Evolutionary conservation across 2,329 filamentous ascomycete species (phyloP).

Genomic region (Fusarium euwallaceae): DNA sequence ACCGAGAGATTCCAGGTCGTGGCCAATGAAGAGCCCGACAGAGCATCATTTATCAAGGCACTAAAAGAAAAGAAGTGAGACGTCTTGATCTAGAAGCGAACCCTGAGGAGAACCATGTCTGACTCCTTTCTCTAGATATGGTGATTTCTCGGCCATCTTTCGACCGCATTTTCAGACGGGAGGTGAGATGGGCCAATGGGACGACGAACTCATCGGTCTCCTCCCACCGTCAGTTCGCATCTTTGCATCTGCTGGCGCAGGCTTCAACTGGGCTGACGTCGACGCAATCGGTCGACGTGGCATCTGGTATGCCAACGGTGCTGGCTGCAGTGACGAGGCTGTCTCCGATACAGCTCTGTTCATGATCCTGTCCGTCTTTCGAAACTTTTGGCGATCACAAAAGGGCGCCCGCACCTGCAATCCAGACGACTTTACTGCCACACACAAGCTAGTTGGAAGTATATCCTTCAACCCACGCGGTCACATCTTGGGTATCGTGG

Average conservation of each 20-base stretch:
- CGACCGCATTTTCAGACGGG: slow-evolving; percentile 72
- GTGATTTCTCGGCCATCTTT: slow-evolving; percentile 58
- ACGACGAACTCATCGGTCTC: slow-evolving; percentile 66
- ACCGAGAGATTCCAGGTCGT: slow-evolving; percentile 56
- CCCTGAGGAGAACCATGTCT: not conserved
- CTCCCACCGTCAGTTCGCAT: slow-evolving; percentile 67
- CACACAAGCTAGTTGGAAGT: slow-evolving; percentile 36
- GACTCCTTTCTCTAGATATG: slow-evolving; percentile 30
- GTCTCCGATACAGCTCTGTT: slow-evolving; percentile 59
- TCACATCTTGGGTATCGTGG: slow-evolving; percentile 65
- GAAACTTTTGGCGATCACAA: slow-evolving; percentile 61
- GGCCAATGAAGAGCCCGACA: slow-evolving; percentile 52
- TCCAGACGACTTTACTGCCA: slow-evolving; percentile 26
- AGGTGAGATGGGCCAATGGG: slow-evolving; percentile 74
- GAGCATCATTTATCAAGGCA: slow-evolving; percentile 56
- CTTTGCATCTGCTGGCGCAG: slow-evolving; percentile 71
- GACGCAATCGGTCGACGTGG: slow-evolving; percentile 54
- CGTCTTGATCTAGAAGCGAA: not conserved
- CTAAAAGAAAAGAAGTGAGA: slow-evolving; percentile 51
- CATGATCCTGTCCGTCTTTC: slow-evolving; percentile 61
- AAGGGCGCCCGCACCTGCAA: slow-evolving; percentile 34
- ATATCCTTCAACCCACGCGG: slow-evolving; percentile 64
- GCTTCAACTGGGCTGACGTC: slow-evolving; percentile 74
- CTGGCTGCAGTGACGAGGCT: slow-evolving; percentile 57
- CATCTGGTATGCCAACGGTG: slow-evolving; percentile 61